Base-by-base conservation (phyloP, 768 basidiomycete genomes). In the Mycena pura region DNA sequence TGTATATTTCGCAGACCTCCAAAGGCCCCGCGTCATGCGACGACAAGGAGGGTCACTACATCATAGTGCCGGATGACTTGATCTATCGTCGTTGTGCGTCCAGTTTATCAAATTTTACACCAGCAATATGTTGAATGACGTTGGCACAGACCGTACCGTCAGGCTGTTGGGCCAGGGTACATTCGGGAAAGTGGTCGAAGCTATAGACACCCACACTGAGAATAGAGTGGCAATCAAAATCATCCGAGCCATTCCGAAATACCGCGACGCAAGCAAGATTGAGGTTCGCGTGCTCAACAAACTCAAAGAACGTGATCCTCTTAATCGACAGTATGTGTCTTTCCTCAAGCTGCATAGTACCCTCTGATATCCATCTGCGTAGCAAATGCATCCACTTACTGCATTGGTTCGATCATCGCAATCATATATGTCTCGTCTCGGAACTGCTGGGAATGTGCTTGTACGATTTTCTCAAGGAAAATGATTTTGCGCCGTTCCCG, bases 21-120 rank as follows among this genome's bases (percentile, higher is more conserved):
- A 92, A 89, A 72, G 85, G 80, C 17, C 77, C 85, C 62, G 81
- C 86, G 48, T 79, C 92, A 55, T 97, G 94, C 78, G 95, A 97
- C 74, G 97, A 99, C 80, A 92, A 96, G 77, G 97, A 99, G 73
- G 97, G 97, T 14, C 97, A 99, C 79, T 99, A 96, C 76, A 96
- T 99, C 70, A 92, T 99, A 73, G 87, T 89, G 60, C 87, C 91
- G 50, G 93, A 94, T 76, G 96, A 95, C 77, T 83, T 94, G 70
- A 92, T 99, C 62, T 84, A 88, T 72, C 82, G 84, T 67, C 90
- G 92, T 69, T 96, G 96, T 93, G 77, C 68, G 89, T 81, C 24
- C 24, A 44, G 41, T 25, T 50, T 57, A 45, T 50, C 53, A 49
- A 44, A 50, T 52, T 40, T 40, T 31, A 19, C 17, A 34, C 44